Conservation (phyloP, 345 rosid genomes). For the Citrus australasica region DNA sequence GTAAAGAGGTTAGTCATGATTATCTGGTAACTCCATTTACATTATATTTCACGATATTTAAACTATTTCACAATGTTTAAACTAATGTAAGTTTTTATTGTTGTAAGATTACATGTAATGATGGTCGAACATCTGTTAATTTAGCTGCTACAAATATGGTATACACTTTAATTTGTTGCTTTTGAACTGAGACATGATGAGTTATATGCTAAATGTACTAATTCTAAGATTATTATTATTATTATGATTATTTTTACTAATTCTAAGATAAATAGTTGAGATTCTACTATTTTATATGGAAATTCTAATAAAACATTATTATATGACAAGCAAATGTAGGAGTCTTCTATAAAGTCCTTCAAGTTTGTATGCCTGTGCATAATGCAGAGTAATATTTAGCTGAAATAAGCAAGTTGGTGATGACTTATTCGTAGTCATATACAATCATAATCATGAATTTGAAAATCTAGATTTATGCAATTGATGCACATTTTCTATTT, state of each 20-base stretch:
- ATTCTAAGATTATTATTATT: not conserved
- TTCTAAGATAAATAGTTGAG: not conserved
- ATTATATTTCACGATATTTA: not conserved
- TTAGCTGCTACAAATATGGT: not conserved
- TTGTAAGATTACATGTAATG: not conserved
- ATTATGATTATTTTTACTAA: no score
- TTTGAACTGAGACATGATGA: not conserved
- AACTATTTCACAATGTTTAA: not conserved
- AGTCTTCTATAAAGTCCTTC: not conserved
- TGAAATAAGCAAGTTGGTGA: not conserved
- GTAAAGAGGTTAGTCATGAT: conserved; percentile 67
- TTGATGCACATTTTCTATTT: conserved; percentile 15
- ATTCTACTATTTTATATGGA: not conserved
- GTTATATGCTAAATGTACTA: not conserved
- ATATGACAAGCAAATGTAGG: not conserved
- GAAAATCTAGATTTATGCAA: not conserved
- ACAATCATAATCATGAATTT: conserved; percentile 1
- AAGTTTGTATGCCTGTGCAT: not conserved
- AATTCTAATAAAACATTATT: not conserved
- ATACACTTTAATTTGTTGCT: not conserved
- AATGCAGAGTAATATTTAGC: not conserved
- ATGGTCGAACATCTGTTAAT: not conserved
- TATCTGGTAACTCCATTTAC: not conserved
- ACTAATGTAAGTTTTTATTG: not conserved
- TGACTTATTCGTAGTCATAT: not conserved